Base-by-base conservation (phyloP, 2,329 filamentous ascomycete genomes). In the Talaromyces atroroseus region DNA sequence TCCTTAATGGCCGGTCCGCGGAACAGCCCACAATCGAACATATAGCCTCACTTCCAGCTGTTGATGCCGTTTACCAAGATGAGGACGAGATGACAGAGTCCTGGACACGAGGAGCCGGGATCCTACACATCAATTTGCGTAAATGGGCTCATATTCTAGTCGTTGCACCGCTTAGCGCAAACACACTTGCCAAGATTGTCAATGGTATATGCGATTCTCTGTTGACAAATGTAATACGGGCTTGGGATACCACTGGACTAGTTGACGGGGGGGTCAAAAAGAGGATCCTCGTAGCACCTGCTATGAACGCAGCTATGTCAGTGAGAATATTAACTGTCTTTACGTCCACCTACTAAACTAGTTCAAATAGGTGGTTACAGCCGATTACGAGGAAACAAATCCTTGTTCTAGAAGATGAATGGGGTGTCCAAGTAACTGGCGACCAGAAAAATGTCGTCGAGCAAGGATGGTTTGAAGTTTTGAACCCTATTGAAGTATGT, bases 251-350 rank as follows among this genome's bases (percentile, higher is more conserved):
- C 0, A 79, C 79, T n/a, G 83, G 84, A 0, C 68, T 78, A 16
- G 74, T 87, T 6, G 84, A 88, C 48, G 67, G 62, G 42, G 60
- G 54, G 24, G 52, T 48, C 14, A 83, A 79, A 69, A 87, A 86
- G 70, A 82, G 78, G 61, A 90, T 95, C 36, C 65, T 94, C 1
- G 87, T 92, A 0, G 88, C 88, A 2, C 86, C 87, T 1, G 85
- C 88, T 29, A 95, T 96, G 90, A 96, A 96, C 70, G 90, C 84
- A 23, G 85, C 86, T 3, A 96, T 96, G 92, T 54, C n/a, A 21
- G 52, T 49, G 29, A 3, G 14, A 18, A 8, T 29, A 2, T 18
- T 18, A 18, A 18, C 16, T 40, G n/a, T 40, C 36, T 40, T 18
- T 7, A 6, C 5, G 6, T 5, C n/a, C 36, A 5, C 20, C 18